Evolutionary conservation across 805 yeast species (phyloP), one percentile per base, ranked within the genome.

Genomic region (Cyberlindnera amylophila): DNA sequence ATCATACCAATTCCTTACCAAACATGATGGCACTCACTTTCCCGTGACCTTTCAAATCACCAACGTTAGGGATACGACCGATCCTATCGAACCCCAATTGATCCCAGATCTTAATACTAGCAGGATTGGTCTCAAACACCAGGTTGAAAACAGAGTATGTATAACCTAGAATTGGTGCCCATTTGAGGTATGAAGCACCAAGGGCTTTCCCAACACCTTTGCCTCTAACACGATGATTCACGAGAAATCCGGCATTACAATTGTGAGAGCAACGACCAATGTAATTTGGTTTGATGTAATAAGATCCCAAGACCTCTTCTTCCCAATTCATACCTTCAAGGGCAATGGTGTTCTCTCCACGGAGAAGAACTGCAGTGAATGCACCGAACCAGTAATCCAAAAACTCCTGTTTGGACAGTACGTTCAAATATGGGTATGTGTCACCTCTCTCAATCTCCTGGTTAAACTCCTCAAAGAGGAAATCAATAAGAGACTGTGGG

Each of bases 221-320:
- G 0, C 95, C 93, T 47, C 97, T 72, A 19, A 66, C 65, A 0
- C 49, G 49, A 8, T 70, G 68, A 45, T 75, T 75, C 6, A 90
- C 96, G 10, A 88, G 59, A 57, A 90, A 90, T 0, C 95, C 96
- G 0, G 81, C 96, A 59, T 90, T 90, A 55, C 96, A 87, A 23
- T 78, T 82, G 55, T 90, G 96, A 0, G 93, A 79, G 49, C 91
- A 82, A 44, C 96, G 74, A 8, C 95, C 96, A 2, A 71, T 64
- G 58, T 89, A 90, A 62, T 90, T 90, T 14, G 98, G 96, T 57
- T 86, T 88, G 54, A 89, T 70, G 61, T 82, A 86, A 59, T 82
- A 85, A 2, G 85, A 76, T 1, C 96, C 97, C 34, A 87, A 59
- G 46, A 80, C 75, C 6, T 53, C 49, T 0, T 66, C 56, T 4